These are phyloP conservation scores for Plenodomus lindquistii DNA, from an alignment of 2,329 filamentous ascomycete genomes.

Conservation along the genomic window DNA sequence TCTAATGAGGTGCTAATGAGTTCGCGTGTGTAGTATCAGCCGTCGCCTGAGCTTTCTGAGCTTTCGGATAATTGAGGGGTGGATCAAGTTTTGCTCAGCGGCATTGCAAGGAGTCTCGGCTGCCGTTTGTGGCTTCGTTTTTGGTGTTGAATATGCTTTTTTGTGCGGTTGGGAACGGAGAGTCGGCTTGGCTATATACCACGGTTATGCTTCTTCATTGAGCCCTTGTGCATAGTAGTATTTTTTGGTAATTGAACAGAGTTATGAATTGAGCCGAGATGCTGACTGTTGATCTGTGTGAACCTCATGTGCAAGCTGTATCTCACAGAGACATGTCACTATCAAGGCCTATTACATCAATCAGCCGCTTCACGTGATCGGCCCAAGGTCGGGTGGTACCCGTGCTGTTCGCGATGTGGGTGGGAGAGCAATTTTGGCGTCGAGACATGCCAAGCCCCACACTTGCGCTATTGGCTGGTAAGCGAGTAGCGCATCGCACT, in stretches of 20 bases:
- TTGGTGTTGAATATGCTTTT: constrained; percentile 12
- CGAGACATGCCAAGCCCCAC: constrained; percentile 20
- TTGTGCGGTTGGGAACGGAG: constrained; percentile 8
- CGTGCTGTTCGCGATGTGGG: background rate
- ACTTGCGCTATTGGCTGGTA: constrained; percentile 16
- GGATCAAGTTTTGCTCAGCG: constrained; percentile 22
- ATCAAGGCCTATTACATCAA: too few relatives aligned
- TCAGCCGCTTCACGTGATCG: too few relatives aligned
- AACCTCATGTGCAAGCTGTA: background rate
- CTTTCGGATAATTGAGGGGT: background rate
- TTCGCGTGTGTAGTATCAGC: background rate
- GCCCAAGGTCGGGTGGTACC: too few relatives aligned
- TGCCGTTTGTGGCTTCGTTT: background rate
- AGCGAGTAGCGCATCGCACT: constrained; percentile 19
- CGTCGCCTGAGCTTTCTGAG: background rate
- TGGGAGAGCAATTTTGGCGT: background rate
- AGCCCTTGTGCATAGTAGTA: background rate
- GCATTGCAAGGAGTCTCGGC: constrained; percentile 42
- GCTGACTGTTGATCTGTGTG: background rate
- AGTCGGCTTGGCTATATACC: constrained; percentile 29
- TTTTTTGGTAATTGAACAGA: background rate
- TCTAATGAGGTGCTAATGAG: background rate
- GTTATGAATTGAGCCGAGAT: background rate
- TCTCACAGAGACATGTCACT: too few relatives aligned
- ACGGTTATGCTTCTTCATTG: constrained; percentile 17